A percentile compares a stretch with the other conserved stretches of the same genome.
Conservation (phyloP, 306 rosid species). For the Nissolia schottii region DNA sequence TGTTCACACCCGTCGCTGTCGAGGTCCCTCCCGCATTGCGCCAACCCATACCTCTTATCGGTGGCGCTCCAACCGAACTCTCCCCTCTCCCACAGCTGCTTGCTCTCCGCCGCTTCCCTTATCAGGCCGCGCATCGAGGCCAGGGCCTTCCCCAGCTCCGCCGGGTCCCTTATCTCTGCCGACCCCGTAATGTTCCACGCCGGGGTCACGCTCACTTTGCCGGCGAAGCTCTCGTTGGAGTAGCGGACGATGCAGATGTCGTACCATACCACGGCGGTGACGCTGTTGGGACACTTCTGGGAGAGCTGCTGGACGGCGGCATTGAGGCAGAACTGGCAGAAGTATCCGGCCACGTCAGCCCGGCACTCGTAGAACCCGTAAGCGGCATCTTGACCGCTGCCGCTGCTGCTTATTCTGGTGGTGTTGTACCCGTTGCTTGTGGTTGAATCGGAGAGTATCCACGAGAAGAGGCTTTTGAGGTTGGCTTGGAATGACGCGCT, state of each 20-base stretch:
- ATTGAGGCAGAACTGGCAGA: slow-evolving; percentile 26
- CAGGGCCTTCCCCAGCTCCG: not conserved
- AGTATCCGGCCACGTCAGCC: not conserved
- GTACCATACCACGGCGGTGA: slow-evolving; percentile 20
- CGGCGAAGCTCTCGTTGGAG: not conserved
- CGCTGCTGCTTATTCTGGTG: not conserved
- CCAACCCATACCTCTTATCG: slow-evolving; percentile 16
- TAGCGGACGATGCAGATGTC: slow-evolving; percentile 14
- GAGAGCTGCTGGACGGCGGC: not conserved
- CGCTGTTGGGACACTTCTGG: not conserved
- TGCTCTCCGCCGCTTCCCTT: not conserved
- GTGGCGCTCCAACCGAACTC: not conserved
- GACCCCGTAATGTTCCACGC: not conserved
- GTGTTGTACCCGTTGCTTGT: not conserved
- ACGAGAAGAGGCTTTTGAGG: not conserved
- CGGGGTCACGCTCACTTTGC: not conserved
- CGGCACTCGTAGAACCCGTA: slow-evolving; percentile 20
- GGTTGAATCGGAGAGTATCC: not conserved
- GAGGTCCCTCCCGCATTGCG: slow-evolving; percentile 21
- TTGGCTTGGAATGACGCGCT: slow-evolving; percentile 9
- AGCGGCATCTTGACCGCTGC: not conserved
- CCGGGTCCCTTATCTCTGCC: not conserved
- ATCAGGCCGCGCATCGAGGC: not conserved
- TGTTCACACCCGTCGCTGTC: not conserved
- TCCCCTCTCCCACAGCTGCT: not conserved